A percentile compares a stretch with the other conserved stretches of the same genome.
Conservation (phyloP, 2,329 filamentous ascomycete genomes). For the Byssoonygena ceratinophila region DNA sequence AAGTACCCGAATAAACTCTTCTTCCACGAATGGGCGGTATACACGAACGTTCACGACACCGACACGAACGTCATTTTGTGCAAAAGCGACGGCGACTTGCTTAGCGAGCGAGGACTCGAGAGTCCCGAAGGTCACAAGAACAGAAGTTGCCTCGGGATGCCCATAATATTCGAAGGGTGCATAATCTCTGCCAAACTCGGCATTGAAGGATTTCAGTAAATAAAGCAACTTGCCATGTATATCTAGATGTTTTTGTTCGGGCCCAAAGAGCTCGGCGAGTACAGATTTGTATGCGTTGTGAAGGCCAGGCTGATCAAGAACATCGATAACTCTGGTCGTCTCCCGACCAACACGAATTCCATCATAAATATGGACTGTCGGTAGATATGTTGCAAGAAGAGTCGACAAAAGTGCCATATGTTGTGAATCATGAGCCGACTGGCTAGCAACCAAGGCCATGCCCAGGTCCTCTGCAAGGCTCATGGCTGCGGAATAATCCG, state of each 20-base stretch:
- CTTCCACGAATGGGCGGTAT: conserved; percentile 90
- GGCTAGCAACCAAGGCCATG: conserved; percentile 71
- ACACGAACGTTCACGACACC: conserved; percentile 86
- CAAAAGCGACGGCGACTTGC: conserved; percentile 65
- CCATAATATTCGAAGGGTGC: conserved; percentile 89
- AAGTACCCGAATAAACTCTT: conserved; percentile 75
- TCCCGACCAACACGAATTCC: conserved; percentile 73
- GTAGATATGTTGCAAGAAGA: conserved; percentile 63
- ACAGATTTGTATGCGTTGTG: conserved; percentile 59
- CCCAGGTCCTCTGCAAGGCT: conserved; percentile 81
- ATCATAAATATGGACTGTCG: conserved; percentile 82
- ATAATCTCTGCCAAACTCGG: conserved; percentile 87
- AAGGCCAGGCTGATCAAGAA: conserved; percentile 61
- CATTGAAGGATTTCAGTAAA: conserved; percentile 66
- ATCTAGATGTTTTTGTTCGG: conserved; percentile 60
- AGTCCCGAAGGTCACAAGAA: conserved; percentile 86
- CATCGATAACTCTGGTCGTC: conserved; percentile 70
- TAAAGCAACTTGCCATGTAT: conserved; percentile 60
- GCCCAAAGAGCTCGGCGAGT: conserved; percentile 45
- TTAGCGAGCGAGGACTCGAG: conserved; percentile 77
- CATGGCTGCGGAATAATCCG: conserved; percentile 75
- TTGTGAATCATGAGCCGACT: conserved; percentile 81
- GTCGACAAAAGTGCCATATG: conserved; percentile 91
- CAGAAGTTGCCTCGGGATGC: conserved; percentile 64
- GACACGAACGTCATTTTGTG: conserved; percentile 62